Percentiles rank a stretch among this genome's conserved stretches.
phyloP scores from a whole-genome alignment of 768 basidiomycete species.

The Suillus bovinus region DNA sequence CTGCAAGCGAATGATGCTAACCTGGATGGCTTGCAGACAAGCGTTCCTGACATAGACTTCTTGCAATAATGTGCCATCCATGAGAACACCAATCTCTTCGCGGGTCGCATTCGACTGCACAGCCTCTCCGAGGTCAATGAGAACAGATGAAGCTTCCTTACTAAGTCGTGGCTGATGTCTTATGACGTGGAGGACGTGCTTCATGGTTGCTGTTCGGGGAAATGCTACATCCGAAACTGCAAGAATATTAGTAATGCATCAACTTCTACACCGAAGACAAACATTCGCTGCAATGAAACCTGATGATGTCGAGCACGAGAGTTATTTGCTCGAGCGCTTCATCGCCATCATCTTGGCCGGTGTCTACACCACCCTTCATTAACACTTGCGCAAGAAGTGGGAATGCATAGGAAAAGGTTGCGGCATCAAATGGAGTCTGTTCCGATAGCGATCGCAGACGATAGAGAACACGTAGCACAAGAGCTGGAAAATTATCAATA shows the following conservation, averaged over 20 bases:
- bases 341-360: slow-evolving; percentile 57
- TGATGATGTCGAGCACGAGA: slow-evolving; percentile 49
- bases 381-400: slow-evolving; percentile 75
- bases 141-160: slow-evolving; percentile 79
- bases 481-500: slow-evolving; percentile 42
- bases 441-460: slow-evolving; percentile 80
- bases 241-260: slow-evolving; percentile 19
- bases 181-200: slow-evolving; percentile 71
- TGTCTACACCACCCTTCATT: slow-evolving; percentile 63
- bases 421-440: slow-evolving; percentile 77
- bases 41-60: slow-evolving; percentile 88
- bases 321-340: slow-evolving; percentile 81
- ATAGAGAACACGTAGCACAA: slow-evolving; percentile 85
- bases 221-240: slow-evolving; percentile 70
- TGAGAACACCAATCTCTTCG: slow-evolving; percentile 64
- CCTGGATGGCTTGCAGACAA: slow-evolving; percentile 90
- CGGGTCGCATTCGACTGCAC: slow-evolving; percentile 62
- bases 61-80: slow-evolving; percentile 76
- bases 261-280: slow-evolving; percentile 10
- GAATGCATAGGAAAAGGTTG: slow-evolving; percentile 81
- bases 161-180: slow-evolving; percentile 75
- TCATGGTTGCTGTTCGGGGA: slow-evolving; percentile 71
- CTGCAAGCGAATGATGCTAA: slow-evolving; percentile 29
- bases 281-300: slow-evolving; percentile 36
- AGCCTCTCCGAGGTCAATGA: slow-evolving; percentile 81